Base-by-base conservation (phyloP, 768 basidiomycete species). In the Pholiota molesta region DNA sequence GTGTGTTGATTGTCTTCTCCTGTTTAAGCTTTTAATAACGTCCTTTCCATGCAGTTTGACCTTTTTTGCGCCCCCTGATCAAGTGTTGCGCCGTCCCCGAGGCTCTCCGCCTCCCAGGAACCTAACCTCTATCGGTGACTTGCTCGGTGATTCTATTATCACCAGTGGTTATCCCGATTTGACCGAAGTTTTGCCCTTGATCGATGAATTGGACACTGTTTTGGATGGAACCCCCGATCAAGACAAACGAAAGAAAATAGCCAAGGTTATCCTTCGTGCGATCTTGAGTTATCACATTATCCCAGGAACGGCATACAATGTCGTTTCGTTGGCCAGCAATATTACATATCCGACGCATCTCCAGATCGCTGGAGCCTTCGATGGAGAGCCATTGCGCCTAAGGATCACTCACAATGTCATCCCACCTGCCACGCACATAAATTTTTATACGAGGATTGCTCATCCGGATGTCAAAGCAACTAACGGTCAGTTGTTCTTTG, bases 281-380 rank as follows among this genome's bases (percentile, higher is more conserved):
- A 78, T 89, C 31, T 72, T 88, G 19, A 76, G 79, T 21, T 90
- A 87, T 71, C 86, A 86, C 69, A 81, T 83, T 49, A 72, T 90
- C 9, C 81, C 82, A 21, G 28, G 65, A 71, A 57, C 73, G 73
- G 55, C 73, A 72, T 61, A 67, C 28, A 72, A 77, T 59, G 69
- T 73, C 1, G 59, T 64, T 14, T 75, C 77, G 13, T 78, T 89
- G 19, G 77, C 79, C 9, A 73, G 78, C 66, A 87, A 88, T 69
- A 79, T 79, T 5, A 90, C 88, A 0, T 81, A 80, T 55, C 75
- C 83, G 8, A 84, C 83, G 1, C 74, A 77, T 31, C 72, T 87
- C 29, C 71, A 73, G 8, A 73, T 83, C 7, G 65, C 71, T 5
- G 74, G 80, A 52, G 78, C 79, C 10, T 71, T 83, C 42, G 83